A percentile compares a stretch with the other conserved stretches of the same genome.
These are phyloP conservation scores for Chaetomium fimeti DNA, from an alignment of 495 filamentous ascomycete species.

Conservation along the genomic window DNA sequence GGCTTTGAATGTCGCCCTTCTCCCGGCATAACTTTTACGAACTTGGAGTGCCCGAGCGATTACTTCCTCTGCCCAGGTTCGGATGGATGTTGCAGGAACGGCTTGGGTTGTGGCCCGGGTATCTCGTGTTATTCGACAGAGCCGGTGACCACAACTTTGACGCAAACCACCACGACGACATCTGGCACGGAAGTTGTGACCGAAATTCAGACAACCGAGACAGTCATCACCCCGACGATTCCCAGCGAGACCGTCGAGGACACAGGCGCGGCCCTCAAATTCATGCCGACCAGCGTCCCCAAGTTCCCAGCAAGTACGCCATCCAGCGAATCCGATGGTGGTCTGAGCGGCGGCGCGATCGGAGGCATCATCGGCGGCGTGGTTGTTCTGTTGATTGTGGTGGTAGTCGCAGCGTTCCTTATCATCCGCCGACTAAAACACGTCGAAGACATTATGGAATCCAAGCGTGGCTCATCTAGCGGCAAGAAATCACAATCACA, in stretches of 20 bases:
- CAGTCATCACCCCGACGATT: constrained; percentile 33
- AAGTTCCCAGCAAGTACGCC: constrained; percentile 30
- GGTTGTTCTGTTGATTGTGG: constrained; percentile 39
- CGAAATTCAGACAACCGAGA: constrained; percentile 31
- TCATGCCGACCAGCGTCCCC: constrained; percentile 41
- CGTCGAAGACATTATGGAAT: constrained; percentile 34
- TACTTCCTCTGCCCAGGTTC: constrained; percentile 42
- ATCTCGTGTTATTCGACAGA: constrained; percentile 39
- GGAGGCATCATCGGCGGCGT: constrained; percentile 49
- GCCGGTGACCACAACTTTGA: constrained; percentile 37
- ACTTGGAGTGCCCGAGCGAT: constrained; percentile 33
- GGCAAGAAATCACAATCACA: constrained; percentile 24
- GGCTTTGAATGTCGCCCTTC: constrained; percentile 38
- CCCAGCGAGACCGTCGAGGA: constrained; percentile 22
- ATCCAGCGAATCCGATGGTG: constrained; percentile 17
- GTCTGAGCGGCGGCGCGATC: constrained; percentile 38
- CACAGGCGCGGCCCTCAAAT: constrained; percentile 32
- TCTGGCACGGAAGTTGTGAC: constrained; percentile 33
- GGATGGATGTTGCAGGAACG: constrained; percentile 43
- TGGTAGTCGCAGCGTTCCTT: constrained; percentile 39
- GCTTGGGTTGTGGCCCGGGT: constrained; percentile 40
- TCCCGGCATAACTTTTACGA: constrained; percentile 28
- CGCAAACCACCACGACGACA: constrained; percentile 37
- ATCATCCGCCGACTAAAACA: constrained; percentile 43
- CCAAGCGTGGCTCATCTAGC: constrained; percentile 35